These are phyloP conservation scores for Scutellaria galericulata DNA, from an alignment of 257 asterid species.

Conservation along the genomic window DNA sequence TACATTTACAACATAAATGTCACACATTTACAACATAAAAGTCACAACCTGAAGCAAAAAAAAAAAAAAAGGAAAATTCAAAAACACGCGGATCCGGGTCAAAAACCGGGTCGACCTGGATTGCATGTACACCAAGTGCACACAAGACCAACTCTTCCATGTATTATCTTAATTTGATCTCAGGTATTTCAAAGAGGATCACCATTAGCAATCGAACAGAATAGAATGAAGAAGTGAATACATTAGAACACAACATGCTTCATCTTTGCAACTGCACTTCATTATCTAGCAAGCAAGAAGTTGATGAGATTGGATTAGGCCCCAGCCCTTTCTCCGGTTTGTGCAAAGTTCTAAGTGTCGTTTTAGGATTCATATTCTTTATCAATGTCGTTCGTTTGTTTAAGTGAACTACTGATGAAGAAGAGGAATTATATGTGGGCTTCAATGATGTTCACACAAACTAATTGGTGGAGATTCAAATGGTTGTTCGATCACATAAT, in stretches of 20 bases:
- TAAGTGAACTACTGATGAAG: not conserved
- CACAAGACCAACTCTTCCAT: no score
- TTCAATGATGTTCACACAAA: not conserved
- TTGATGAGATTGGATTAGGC: slow-evolving; percentile 37
- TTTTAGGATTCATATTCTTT: slow-evolving; percentile 26
- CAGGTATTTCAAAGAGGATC: slow-evolving; percentile 69
- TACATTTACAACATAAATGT: no score
- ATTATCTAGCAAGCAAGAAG: slow-evolving; percentile 19
- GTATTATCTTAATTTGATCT: not conserved
- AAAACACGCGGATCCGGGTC: no score
- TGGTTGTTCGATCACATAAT: not conserved
- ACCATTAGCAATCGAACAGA: slow-evolving; percentile 49
- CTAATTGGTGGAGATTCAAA: not conserved
- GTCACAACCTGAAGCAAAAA: no score
- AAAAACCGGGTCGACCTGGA: no score
- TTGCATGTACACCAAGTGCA: no score
- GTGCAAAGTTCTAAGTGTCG: slow-evolving; percentile 42
- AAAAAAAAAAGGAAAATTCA: no score
- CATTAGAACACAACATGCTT: slow-evolving; percentile 45
- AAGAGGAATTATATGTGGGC: slow-evolving; percentile 22
- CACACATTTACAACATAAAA: no score
- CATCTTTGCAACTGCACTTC: slow-evolving; percentile 42
- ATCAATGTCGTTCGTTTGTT: not conserved
- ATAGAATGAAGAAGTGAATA: slow-evolving; percentile 50
- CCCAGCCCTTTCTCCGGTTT: slow-evolving; percentile 49